Evolutionary conservation across 1,284 basidiomycete species (phyloP).

Genomic region (Fereydounia khargensis): DNA sequence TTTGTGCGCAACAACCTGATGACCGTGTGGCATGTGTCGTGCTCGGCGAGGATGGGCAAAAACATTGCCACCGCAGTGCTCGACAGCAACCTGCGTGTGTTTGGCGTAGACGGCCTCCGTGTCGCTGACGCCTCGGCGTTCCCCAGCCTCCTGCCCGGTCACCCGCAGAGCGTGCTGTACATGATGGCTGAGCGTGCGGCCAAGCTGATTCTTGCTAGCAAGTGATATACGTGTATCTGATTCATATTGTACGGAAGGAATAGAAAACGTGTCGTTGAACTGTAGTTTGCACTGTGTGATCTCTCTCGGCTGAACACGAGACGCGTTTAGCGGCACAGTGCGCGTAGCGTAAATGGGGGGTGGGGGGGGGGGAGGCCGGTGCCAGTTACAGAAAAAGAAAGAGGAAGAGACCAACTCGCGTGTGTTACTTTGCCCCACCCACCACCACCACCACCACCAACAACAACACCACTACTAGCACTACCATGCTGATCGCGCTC

Average conservation of each 20-base stretch:
- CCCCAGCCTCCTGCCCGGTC: slow-evolving; percentile 46
- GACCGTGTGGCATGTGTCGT: slow-evolving; percentile 60
- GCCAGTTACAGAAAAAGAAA: too few species aligned
- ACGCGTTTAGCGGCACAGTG: too few species aligned
- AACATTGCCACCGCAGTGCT: slow-evolving; percentile 59
- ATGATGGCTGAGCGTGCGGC: slow-evolving; percentile 40
- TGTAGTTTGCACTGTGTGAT: too few species aligned
- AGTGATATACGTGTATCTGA: not conserved
- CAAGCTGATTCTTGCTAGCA: slow-evolving; percentile 7
- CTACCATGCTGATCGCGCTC: slow-evolving; percentile 79
- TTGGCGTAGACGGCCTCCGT: slow-evolving; percentile 60
- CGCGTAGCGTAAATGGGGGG: too few species aligned
- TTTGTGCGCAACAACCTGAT: slow-evolving; percentile 58
- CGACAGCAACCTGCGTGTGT: slow-evolving; percentile 61
- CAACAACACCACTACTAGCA: too few species aligned
- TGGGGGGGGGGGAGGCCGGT: too few species aligned
- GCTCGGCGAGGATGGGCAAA: slow-evolving; percentile 55
- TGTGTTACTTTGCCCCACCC: too few species aligned
- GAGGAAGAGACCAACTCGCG: too few species aligned
- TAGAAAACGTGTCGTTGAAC: too few species aligned
- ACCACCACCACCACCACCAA: too few species aligned
- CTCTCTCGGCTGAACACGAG: too few species aligned
- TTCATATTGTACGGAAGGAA: too few species aligned
- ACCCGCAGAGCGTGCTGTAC: slow-evolving; percentile 38
- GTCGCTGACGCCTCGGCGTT: slow-evolving; percentile 63